These are phyloP conservation scores for Wickerhamomyces bovis DNA, from an alignment of 805 yeast genomes.

Conservation along the genomic window DNA sequence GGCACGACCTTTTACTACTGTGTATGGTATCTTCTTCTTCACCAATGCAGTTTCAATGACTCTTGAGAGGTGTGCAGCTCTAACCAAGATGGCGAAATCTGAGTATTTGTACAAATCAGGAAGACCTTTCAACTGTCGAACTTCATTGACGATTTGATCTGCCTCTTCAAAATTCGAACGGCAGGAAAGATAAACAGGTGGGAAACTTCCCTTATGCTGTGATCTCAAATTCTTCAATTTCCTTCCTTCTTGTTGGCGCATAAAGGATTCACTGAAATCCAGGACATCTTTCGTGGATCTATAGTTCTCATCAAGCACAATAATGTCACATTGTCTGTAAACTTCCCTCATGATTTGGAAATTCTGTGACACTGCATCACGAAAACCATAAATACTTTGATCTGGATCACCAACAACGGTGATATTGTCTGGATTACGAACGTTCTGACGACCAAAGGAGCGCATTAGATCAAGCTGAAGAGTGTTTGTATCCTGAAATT, in stretches of 20 bases:
- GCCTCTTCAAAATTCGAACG: slow-evolving; percentile 49
- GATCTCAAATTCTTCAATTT: slow-evolving; percentile 39
- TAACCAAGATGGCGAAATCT: slow-evolving; percentile 69
- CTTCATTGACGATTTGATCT: slow-evolving; percentile 47
- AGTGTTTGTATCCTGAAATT: slow-evolving; percentile 86
- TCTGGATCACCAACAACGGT: slow-evolving; percentile 97
- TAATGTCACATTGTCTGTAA: slow-evolving; percentile 29
- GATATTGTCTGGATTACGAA: slow-evolving; percentile 42
- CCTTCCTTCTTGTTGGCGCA: slow-evolving; percentile 53
- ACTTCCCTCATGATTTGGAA: slow-evolving; percentile 48
- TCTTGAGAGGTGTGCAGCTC: slow-evolving; percentile 59
- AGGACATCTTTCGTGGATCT: slow-evolving; percentile 71
- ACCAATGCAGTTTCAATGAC: slow-evolving; percentile 59
- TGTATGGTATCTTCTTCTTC: slow-evolving; percentile 52
- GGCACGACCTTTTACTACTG: slow-evolving; percentile 63
- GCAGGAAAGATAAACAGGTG: slow-evolving; percentile 40
- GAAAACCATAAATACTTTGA: slow-evolving; percentile 86
- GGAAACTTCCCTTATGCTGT: slow-evolving; percentile 35
- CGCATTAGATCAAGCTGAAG: slow-evolving; percentile 69
- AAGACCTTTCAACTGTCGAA: slow-evolving; percentile 39
- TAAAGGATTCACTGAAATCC: slow-evolving; percentile 54
- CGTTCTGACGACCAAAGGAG: slow-evolving; percentile 38
- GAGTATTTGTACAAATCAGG: slow-evolving; percentile 41
- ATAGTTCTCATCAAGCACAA: slow-evolving; percentile 63
- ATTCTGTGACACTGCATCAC: slow-evolving; percentile 71